Evolutionary conservation across 192 early-diverging fungal species (phyloP), one percentile per base, ranked within the genome.

Genomic region (Umbelopsis sp.): DNA sequence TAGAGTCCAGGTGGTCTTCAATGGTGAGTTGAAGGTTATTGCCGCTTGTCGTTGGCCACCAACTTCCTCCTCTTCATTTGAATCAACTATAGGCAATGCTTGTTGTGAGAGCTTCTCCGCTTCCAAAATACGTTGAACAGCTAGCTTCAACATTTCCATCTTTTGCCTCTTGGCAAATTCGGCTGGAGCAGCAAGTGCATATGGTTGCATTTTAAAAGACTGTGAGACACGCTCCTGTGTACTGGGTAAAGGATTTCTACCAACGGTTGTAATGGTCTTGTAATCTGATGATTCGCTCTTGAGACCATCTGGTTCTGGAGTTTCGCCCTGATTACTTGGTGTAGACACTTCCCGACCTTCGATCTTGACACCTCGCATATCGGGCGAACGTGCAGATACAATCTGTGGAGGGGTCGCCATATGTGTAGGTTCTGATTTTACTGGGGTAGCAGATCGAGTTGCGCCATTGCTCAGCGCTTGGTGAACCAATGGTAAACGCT

Each of bases 151-250:
- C 22, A 81, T 50, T 30, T 49, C 33, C 8, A 55, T 37, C 45
- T 71, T 71, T 53, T 78, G 58, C 9, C 70, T 33, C 4, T 37
- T 16, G 23, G 41, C 44, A 20, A 79, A 68, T 21, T 69, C 58
- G 30, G 58, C 41, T 0, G 71, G 71, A n/a, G 67, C 23, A 10
- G 78, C 66, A 25, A 79, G 70, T 3, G 72, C 64, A 69, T 74
- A 82, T 12, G 81, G 81, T 49, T 82, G 73, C 71, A 80, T 80
- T 22, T 71, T 82, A 8, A 82, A 74, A 10, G 81, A 58, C 49
- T 74, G 78, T 9, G 37, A 58, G 0, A 72, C 75, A 8, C 79
- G 68, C 55, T 77, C 79, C 44, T 73, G 61, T 1, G 64, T 69
- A 67, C 74, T 75, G 3, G 74, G 64, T 20, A 68, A 22, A 2